Evolutionary conservation across 2,329 filamentous ascomycete species (phyloP).

Genomic region (Ceratocystis variospora): DNA sequence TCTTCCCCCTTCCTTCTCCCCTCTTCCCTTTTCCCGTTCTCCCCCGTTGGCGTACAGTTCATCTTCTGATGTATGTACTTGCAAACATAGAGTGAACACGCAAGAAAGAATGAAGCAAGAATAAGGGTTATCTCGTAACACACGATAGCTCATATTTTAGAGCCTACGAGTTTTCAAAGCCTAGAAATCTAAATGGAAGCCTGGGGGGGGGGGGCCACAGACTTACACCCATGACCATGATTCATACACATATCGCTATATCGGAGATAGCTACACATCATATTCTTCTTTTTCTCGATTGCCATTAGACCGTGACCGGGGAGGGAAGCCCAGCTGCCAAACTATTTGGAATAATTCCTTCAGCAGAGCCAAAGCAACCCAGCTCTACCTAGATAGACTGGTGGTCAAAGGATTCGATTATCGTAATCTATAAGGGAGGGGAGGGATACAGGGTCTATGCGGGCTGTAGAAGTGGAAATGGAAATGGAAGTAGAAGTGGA

Average conservation of each 20-base stretch:
- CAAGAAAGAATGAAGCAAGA: too few species aligned
- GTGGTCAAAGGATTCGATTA: background rate
- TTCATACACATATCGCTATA: background rate
- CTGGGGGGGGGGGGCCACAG: too few species aligned
- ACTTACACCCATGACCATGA: background rate
- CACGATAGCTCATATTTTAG: background rate
- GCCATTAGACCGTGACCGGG: background rate
- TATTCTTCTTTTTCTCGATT: background rate
- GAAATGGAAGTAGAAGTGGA: too few species aligned
- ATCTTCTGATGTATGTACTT: background rate
- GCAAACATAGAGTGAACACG: background rate
- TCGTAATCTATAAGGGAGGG: background rate
- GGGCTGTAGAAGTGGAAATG: background rate
- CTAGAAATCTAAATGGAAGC: too few species aligned
- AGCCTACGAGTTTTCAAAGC: background rate
- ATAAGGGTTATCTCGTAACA: background rate
- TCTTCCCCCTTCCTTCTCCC: background rate
- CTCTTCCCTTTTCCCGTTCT: background rate
- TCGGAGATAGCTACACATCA: background rate
- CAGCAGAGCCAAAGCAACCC: background rate
- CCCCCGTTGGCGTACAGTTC: background rate
- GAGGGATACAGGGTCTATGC: constrained; percentile 3
- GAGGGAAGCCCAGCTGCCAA: background rate
- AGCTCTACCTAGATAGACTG: background rate
- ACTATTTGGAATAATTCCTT: background rate